Evolutionary conservation across 208 protist species (phyloP).

Genomic region (Trypanosoma vivax): DNA sequence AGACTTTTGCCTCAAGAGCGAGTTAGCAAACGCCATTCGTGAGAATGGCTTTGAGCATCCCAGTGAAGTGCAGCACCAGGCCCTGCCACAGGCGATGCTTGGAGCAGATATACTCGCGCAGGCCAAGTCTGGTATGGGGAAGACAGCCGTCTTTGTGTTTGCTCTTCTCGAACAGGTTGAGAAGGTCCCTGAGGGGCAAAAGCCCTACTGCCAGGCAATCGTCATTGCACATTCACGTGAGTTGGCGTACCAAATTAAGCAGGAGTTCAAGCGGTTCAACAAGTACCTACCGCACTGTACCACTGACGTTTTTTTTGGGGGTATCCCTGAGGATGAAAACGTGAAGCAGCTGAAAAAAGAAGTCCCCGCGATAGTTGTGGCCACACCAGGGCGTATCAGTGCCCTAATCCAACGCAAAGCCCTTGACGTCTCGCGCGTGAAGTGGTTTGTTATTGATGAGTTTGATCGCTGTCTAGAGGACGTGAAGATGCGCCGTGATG

Average conservation of each 20-base stretch:
- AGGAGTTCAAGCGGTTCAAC: constrained; percentile 98
- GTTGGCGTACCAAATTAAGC: constrained; percentile 98
- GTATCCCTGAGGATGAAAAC: constrained; percentile 89
- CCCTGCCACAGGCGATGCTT: constrained; percentile 97
- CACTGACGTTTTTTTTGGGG: constrained; percentile 96
- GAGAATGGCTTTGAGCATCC: constrained; percentile 93
- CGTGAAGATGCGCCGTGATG: constrained; percentile 93
- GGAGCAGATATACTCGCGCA: constrained; percentile 98
- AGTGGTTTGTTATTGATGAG: constrained; percentile 99
- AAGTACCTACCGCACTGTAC: constrained; percentile 95
- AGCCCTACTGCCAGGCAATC: constrained; percentile 84
- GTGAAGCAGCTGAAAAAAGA: constrained; percentile 81
- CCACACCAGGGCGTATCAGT: constrained; percentile 96
- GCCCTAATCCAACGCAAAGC: constrained; percentile 87
- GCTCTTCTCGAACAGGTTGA: constrained; percentile 96
- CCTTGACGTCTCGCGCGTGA: constrained; percentile 93
- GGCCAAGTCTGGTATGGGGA: constrained; percentile 99
- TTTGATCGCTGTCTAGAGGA: constrained; percentile 98
- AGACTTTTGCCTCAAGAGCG: constrained; percentile 99
- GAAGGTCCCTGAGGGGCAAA: constrained; percentile 72
- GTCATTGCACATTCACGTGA: constrained; percentile 97
- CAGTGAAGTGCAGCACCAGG: constrained; percentile 97
- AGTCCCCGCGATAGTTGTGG: constrained; percentile 96
- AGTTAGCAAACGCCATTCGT: constrained; percentile 96
- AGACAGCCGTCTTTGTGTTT: constrained; percentile 99